A percentile compares a stretch with the other conserved stretches of the same genome.
These are phyloP conservation scores for Picochlorum sp. DNA, from an alignment of 139 green algal species.

Conservation along the genomic window DNA sequence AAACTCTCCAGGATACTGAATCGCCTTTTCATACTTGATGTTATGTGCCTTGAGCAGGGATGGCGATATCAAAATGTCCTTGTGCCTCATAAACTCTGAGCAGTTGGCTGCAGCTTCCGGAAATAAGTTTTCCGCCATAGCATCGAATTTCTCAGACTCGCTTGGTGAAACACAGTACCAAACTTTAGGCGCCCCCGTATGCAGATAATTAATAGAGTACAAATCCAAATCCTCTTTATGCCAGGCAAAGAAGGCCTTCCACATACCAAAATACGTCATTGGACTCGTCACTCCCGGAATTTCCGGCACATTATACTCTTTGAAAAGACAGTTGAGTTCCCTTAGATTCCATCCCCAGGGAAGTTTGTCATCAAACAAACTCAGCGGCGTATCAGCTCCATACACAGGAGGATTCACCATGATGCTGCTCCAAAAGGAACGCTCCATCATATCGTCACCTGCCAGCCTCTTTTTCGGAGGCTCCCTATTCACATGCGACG, in stretches of 20 bases:
- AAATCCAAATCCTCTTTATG: constrained; percentile 91
- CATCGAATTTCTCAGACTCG: constrained; percentile 57
- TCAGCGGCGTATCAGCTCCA: constrained; percentile 62
- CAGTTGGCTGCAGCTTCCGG: constrained; percentile 41
- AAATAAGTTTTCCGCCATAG: constrained; percentile 34
- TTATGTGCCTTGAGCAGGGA: constrained; percentile 28
- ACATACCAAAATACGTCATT: constrained; percentile 80
- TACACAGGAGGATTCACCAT: constrained; percentile 62
- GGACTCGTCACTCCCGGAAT: constrained; percentile 58
- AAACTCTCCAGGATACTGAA: constrained; percentile 61
- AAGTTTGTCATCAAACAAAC: constrained; percentile 54
- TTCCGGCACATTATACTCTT: constrained; percentile 16
- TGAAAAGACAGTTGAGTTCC: constrained; percentile 57
- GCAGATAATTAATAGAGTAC: constrained; percentile 89
- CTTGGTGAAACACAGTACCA: constrained; percentile 71
- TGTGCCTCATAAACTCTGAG: constrained; percentile 65
- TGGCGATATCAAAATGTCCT: constrained; percentile 60
- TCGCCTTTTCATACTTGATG: constrained; percentile 33
- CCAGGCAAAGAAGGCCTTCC: constrained; percentile 58
- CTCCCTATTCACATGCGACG: not conserved
- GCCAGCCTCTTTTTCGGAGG: not conserved
- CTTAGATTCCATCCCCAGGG: constrained; percentile 53
- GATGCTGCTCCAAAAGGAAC: constrained; percentile 67
- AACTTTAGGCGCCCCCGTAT: constrained; percentile 84
- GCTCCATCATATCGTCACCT: constrained; percentile 34